These are phyloP conservation scores for Avena atlantica DNA, from an alignment of 176 grass and related monocot species.

Conservation along the genomic window DNA sequence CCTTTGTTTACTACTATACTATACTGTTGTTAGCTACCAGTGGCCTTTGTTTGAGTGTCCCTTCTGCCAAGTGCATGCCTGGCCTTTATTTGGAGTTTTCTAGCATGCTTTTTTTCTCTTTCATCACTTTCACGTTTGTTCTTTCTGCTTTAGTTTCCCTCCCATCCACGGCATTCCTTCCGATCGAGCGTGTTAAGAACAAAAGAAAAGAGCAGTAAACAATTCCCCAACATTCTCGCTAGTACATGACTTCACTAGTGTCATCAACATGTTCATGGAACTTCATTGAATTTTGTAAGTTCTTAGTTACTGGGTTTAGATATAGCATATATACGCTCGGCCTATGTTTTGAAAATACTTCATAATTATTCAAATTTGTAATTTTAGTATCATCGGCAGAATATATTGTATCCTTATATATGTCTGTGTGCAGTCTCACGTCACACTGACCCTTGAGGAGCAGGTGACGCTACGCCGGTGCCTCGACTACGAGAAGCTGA, in stretches of 20 bases:
- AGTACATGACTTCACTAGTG: too few species aligned
- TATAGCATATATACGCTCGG: too few species aligned
- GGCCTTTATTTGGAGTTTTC: constrained; percentile 42
- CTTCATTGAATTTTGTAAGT: not conserved
- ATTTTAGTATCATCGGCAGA: too few species aligned
- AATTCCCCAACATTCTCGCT: not conserved
- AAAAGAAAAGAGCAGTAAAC: constrained; percentile 32
- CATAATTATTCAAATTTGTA: not conserved
- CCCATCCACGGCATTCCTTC: not conserved
- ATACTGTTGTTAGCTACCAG: not conserved
- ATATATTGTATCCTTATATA: not conserved
- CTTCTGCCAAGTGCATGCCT: constrained; percentile 22
- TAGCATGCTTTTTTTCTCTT: constrained; percentile 32
- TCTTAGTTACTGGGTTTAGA: not conserved
- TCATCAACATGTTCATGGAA: not conserved
- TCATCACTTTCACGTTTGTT: constrained; percentile 16
- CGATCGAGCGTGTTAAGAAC: not conserved
- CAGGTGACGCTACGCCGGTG: constrained; percentile 67
- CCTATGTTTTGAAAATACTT: not conserved
- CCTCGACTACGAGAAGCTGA: constrained; percentile 95
- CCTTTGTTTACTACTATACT: constrained; percentile 10
- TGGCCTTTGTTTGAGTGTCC: constrained; percentile 32
- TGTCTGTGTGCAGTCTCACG: constrained; percentile 58
- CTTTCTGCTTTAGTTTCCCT: constrained; percentile 19
- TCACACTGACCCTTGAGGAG: constrained; percentile 57